These are phyloP conservation scores for Diaporthe caulivora DNA, from an alignment of 2,329 filamentous ascomycete genomes.

Conservation along the genomic window DNA sequence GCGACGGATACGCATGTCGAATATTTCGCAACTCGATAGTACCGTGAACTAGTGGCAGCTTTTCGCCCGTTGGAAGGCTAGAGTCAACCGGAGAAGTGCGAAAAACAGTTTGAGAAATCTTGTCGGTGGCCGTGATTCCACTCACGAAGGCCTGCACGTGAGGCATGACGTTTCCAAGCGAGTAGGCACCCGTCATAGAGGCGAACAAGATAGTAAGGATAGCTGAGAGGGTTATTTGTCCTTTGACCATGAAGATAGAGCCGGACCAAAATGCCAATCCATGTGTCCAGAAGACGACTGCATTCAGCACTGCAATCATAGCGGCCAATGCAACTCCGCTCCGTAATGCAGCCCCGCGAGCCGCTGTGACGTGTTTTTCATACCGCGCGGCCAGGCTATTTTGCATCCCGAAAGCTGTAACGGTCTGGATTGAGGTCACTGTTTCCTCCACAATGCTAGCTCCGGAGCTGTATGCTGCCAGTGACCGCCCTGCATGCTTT, in stretches of 20 bases:
- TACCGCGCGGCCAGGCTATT: slow-evolving; percentile 89
- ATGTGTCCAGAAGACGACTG: slow-evolving; percentile 87
- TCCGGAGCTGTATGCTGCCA: slow-evolving; percentile 84
- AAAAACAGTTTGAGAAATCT: slow-evolving; percentile 95
- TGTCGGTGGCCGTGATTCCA: slow-evolving; percentile 84
- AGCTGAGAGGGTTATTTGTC: slow-evolving; percentile 74
- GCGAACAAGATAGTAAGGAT: slow-evolving; percentile 90
- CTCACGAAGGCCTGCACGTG: slow-evolving; percentile 89
- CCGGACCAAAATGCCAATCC: slow-evolving; percentile 91
- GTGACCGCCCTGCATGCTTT: slow-evolving; percentile 82
- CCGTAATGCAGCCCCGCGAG: slow-evolving; percentile 81
- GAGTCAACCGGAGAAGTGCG: slow-evolving; percentile 87
- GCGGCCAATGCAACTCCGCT: slow-evolving; percentile 78
- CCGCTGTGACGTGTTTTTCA: slow-evolving; percentile 78
- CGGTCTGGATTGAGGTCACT: slow-evolving; percentile 90
- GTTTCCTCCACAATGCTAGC: slow-evolving; percentile 95
- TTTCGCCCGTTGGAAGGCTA: slow-evolving; percentile 75
- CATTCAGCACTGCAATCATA: slow-evolving; percentile 89
- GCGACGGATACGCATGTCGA: slow-evolving; percentile 94
- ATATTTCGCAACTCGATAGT: slow-evolving; percentile 84
- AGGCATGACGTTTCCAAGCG: slow-evolving; percentile 87
- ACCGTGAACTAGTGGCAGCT: slow-evolving; percentile 78
- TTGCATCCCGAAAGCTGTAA: slow-evolving; percentile 92
- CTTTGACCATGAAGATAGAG: slow-evolving; percentile 77
- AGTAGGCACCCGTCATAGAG: slow-evolving; percentile 93